Evolutionary conservation across 2,329 filamentous ascomycete species (phyloP).

Genomic region (Hortaea werneckii): DNA sequence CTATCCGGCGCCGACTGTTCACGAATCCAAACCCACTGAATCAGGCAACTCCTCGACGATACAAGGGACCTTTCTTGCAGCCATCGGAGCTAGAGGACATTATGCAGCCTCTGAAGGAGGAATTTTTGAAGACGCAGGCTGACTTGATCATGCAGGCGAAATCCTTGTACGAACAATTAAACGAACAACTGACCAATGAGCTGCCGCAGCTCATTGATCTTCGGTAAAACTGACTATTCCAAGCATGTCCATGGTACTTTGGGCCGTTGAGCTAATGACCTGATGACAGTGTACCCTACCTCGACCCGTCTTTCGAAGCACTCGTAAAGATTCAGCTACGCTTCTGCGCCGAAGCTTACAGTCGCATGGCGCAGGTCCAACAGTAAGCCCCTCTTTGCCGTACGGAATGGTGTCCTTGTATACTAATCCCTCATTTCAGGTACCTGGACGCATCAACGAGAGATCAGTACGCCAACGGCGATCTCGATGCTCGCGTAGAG

Average conservation of each 20-base stretch:
- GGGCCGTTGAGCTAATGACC: too few relatives aligned
- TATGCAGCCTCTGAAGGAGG: conserved; percentile 19
- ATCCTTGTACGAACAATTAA: conserved; percentile 87
- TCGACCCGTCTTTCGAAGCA: conserved; percentile 94
- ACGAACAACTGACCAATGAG: conserved; percentile 89
- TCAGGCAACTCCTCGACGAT: not conserved
- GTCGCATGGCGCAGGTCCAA: conserved; percentile 96
- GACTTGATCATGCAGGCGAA: conserved; percentile 46
- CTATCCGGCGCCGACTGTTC: too few relatives aligned
- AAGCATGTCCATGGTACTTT: not conserved
- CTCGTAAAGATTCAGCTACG: conserved; percentile 96
- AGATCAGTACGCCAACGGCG: conserved; percentile 90
- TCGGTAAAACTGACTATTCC: conserved; percentile 35
- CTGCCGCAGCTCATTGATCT: conserved; percentile 93
- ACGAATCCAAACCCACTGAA: not conserved
- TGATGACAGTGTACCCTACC: conserved; percentile 61
- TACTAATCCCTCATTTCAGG: conserved; percentile 3
- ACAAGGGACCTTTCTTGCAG: conserved; percentile 19
- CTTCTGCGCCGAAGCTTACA: conserved; percentile 97
- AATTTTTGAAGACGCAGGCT: conserved; percentile 21
- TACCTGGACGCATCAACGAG: conserved; percentile 79
- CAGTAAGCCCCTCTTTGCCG: conserved; percentile 51
- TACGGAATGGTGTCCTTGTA: not conserved
- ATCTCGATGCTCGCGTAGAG: conserved; percentile 84
- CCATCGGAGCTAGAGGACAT: conserved; percentile 24